Evolutionary conservation across 768 basidiomycete genomes (phyloP).

Genomic region (Mycena filopes): DNA sequence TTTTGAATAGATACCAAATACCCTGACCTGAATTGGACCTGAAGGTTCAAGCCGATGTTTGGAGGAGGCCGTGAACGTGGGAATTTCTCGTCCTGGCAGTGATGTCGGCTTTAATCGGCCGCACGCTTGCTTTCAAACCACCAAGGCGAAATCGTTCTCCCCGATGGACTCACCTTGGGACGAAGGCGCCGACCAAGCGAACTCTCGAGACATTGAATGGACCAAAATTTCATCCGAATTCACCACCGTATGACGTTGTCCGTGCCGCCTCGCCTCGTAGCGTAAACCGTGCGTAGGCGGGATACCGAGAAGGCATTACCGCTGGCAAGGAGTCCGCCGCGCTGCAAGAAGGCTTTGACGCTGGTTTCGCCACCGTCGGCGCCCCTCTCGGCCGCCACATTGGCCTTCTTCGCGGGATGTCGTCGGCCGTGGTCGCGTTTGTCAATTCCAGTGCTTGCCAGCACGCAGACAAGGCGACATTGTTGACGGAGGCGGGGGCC

Average conservation of each 20-base stretch:
- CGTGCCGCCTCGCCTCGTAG: slow-evolving; percentile 2
- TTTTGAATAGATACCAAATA: no score
- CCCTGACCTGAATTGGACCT: no score
- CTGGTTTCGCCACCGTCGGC: slow-evolving; percentile 79
- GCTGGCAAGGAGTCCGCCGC: slow-evolving; percentile 88
- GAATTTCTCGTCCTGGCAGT: no score
- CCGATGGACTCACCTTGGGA: slow-evolving; percentile 63
- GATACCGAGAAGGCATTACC: slow-evolving; percentile 96
- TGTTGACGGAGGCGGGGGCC: slow-evolving; percentile 59
- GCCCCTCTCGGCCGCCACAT: slow-evolving; percentile 81
- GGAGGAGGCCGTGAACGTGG: no score
- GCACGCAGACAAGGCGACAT: slow-evolving; percentile 27
- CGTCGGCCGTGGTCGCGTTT: slow-evolving; percentile 70
- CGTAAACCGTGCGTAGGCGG: slow-evolving; percentile 62
- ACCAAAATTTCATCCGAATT: slow-evolving; percentile 73
- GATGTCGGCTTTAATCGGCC: no score
- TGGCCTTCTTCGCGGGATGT: slow-evolving; percentile 79
- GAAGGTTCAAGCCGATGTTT: no score
- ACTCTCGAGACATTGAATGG: slow-evolving; percentile 69
- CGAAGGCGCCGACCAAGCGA: slow-evolving; percentile 49
- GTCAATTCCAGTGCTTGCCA: slow-evolving; percentile 48
- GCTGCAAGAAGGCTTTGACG: slow-evolving; percentile 93
- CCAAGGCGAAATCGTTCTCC: background rate
- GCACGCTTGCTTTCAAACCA: background rate
- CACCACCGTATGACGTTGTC: slow-evolving; percentile 62